Evolutionary conservation across 176 grass and related monocot genomes (phyloP), one percentile per base, ranked within the genome.

Genomic region (Lolium perenne): DNA sequence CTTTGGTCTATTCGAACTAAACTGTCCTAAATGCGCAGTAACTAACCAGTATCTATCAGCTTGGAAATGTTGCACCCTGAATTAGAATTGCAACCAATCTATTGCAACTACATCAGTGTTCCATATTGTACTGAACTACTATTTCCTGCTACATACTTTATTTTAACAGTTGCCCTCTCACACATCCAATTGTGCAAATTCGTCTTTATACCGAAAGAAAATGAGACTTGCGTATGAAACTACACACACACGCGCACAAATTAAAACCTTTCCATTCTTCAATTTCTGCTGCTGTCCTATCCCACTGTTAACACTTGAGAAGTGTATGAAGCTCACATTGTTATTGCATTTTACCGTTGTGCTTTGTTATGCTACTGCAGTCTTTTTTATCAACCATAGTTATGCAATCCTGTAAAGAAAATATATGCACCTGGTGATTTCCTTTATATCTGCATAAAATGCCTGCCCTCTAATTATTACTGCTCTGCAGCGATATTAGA

Each of bases 401-500:
- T 45, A 5, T 67, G 46, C 47, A 65, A 10, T 83, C 71, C 43
- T 77, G 17, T 46, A 64, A 14, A 79, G 66, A 74, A 74, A 66
- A 49, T 17, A 65, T 59, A 13, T 10, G 35, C n/a, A 43, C 62
- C 21, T 21, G 46, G 38, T 74, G 70, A 84, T 46, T 57, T 80
- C 62, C 35, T 84, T n/a, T 69, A 56, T 80, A 68, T 88, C 13
- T 85, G 62, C 60, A 68, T 80, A 38, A 71, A 48, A 70, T 43
- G 29, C 40, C 12, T 53, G 9, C 10, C 50, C 4, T 78, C 67
- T 84, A 78, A 84, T 58, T 78, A 63, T 74, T 85, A 38, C 29
- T 47, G 54, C n/a, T 89, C 32, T 90, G 70, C 92, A 99, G 97
- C 84, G 92, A 95, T 88, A 75, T 96, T 40, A 88, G 72, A 83